phyloP scores from a whole-genome alignment of 805 yeast species.

The Saccharomycopsis sp. region DNA sequence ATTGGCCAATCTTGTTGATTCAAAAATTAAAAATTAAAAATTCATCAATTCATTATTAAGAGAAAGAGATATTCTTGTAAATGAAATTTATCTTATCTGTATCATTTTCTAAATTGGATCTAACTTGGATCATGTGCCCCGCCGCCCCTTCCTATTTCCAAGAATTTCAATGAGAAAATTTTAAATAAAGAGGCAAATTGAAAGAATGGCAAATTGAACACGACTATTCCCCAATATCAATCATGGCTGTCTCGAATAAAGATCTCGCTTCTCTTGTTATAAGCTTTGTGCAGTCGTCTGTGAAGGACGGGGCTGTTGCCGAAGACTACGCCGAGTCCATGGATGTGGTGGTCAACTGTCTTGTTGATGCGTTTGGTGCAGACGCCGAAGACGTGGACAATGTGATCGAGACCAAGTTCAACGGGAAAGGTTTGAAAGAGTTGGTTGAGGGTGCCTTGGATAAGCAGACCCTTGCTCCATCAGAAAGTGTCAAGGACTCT shows the following conservation, averaged over 20 bases:
- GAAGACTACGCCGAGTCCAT: constrained; percentile 81
- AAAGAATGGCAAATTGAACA: too few relatives aligned
- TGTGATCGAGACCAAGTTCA: constrained; percentile 31
- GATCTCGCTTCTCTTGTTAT: constrained; percentile 69
- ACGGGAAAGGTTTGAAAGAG: constrained; percentile 40
- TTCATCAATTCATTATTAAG: too few relatives aligned
- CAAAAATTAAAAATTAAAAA: too few relatives aligned
- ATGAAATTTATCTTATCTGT: too few relatives aligned
- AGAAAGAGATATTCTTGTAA: too few relatives aligned
- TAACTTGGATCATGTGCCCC: too few relatives aligned
- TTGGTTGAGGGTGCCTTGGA: constrained; percentile 30
- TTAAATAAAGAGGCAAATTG: too few relatives aligned
- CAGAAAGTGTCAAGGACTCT: constrained; percentile 16
- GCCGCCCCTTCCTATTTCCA: too few relatives aligned
- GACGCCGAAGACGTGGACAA: constrained; percentile 38
- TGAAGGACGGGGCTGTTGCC: constrained; percentile 52
- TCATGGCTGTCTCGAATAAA: constrained; percentile 43
- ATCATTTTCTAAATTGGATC: too few relatives aligned
- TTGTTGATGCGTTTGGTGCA: constrained; percentile 76
- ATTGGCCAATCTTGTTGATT: background rate
- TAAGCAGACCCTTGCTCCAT: constrained; percentile 24
- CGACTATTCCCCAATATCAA: background rate
- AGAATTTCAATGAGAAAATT: too few relatives aligned
- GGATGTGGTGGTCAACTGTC: constrained; percentile 90
- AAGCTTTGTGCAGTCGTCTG: constrained; percentile 53